phyloP scores from a whole-genome alignment of 345 rosid species.

The Lagerstroemia speciosa region DNA sequence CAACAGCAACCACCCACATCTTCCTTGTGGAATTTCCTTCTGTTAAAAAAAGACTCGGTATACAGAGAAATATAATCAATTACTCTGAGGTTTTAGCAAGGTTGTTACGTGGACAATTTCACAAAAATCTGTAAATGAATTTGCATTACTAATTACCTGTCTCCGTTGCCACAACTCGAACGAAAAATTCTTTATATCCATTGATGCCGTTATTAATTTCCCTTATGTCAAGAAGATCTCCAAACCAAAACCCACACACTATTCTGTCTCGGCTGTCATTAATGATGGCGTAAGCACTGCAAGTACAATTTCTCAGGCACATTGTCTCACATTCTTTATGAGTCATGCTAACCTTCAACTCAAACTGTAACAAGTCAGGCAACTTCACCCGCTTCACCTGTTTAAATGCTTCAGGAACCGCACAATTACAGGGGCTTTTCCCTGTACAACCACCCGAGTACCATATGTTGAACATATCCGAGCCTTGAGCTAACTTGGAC shows the following conservation, averaged over 20 bases:
- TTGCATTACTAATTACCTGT: not conserved
- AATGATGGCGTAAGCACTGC: not conserved
- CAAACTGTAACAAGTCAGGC: conserved; percentile 9
- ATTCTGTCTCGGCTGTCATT: not conserved
- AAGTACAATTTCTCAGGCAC: conserved; percentile 3
- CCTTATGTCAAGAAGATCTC: conserved; percentile 5
- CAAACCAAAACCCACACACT: not conserved
- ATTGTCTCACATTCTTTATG: not conserved
- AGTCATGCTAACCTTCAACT: not conserved
- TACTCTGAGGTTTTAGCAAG: too few species aligned
- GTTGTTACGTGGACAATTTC: too few species aligned
- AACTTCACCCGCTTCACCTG: conserved; percentile 8
- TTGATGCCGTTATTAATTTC: not conserved
- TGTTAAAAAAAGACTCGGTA: too few species aligned
- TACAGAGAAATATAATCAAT: too few species aligned
- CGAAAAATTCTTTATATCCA: not conserved
- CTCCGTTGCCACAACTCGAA: not conserved
- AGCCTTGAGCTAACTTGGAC: conserved; percentile 10
- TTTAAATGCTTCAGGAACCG: not conserved
- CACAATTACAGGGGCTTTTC: conserved; percentile 12
- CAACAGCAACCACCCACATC: too few species aligned
- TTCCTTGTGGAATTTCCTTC: too few species aligned
- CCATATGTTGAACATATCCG: conserved; percentile 10
- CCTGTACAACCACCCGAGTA: conserved; percentile 16
- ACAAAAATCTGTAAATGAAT: too few species aligned